Evolutionary conservation across 345 rosid species (phyloP).

Genomic region (Salix udensis): DNA sequence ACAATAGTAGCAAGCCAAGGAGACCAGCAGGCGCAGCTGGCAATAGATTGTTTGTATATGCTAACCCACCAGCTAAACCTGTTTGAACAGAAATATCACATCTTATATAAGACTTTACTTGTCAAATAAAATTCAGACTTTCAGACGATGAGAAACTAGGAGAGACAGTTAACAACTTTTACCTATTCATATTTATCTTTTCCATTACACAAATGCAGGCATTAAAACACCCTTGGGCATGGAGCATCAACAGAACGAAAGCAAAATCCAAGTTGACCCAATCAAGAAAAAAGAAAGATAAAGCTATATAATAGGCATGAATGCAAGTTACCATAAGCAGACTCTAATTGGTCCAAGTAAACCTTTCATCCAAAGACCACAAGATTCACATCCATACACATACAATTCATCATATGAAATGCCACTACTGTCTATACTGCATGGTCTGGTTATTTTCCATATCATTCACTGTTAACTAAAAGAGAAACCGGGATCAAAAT

Average conservation of each 20-base stretch:
- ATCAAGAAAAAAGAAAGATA: background rate
- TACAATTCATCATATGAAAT: background rate
- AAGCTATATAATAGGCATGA: too few relatives aligned
- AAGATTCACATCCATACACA: background rate
- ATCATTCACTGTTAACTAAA: background rate
- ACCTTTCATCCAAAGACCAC: background rate
- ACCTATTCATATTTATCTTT: background rate
- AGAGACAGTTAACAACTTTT: background rate
- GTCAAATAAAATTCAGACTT: background rate
- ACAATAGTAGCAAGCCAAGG: conserved; percentile 62
- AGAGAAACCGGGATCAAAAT: background rate
- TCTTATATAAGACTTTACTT: background rate
- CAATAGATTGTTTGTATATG: conserved; percentile 53
- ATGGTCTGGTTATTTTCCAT: background rate
- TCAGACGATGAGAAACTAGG: background rate
- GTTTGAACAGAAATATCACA: conserved; percentile 22
- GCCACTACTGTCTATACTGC: background rate
- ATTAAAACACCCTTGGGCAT: background rate
- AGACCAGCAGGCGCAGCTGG: conserved; percentile 68
- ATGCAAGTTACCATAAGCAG: too few relatives aligned
- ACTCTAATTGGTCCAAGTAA: background rate
- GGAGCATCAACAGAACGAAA: background rate
- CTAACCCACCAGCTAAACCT: conserved; percentile 63
- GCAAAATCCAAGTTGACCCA: background rate
- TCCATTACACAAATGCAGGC: background rate